Base-by-base conservation (phyloP, 768 basidiomycete species). In the Russula lepida region DNA sequence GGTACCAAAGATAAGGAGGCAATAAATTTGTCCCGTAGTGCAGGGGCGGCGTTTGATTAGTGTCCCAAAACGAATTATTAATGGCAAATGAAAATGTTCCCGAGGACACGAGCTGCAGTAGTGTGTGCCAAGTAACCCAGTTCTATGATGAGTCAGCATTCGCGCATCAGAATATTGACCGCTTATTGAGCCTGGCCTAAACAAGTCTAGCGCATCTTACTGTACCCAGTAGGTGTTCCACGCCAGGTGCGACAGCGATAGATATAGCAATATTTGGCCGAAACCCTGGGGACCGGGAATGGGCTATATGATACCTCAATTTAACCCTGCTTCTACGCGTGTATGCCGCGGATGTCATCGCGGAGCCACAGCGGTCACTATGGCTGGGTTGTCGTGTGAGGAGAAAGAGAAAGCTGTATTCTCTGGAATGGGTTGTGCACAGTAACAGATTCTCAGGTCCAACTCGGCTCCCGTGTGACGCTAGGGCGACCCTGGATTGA, bases 261-360 rank as follows among this genome's bases (percentile, higher is more conserved):
- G 35, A 54, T 19, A 28, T 39, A 6, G 37, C 37, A 25, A 53
- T n/a, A 21, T n/a, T 8, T 17, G n/a, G 39, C 39, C 58, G 19
- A 27, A 11, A 17, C 21, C 30, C 19, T 15, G 43, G 50, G 6
- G 28, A 7, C 11, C 33, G 28, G 5, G n/a, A 12, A 25, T 37
- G 35, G 23, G 27, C n/a, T 25, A 17, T 9, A 23, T 21, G 12
- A 37, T 49, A 25, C 27, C 28, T 47, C 21, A 56, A 46, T 39
- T 13, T 30, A 39, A 35, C 9, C 27, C 35, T 33, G 21, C 23
- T 46, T 52, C 44, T 28, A 30, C 51, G 51, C 51, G 51, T 54
- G 46, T 25, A 58, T 21, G 56, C 51, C 37, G 60, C 56, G 44
- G 60, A 57, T 43, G 21, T 47, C 48, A 37, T 37, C 15, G 54